Evolutionary conservation across 345 rosid species (phyloP).

Genomic region (Salix viminalis): DNA sequence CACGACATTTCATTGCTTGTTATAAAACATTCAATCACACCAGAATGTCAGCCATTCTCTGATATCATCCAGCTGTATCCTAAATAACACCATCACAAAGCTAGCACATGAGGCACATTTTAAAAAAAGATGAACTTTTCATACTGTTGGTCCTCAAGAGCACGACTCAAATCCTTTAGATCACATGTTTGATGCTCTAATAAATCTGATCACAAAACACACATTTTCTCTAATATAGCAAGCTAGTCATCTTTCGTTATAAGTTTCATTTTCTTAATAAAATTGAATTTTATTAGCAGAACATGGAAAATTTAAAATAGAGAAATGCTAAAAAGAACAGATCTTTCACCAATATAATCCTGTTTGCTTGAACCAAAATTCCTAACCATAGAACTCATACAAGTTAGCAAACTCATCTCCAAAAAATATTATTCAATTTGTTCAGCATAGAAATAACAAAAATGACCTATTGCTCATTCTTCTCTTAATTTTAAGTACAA

Average conservation of each 20-base stretch:
- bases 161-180: neutral
- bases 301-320: neutral
- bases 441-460: neutral
- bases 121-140: neutral
- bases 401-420: neutral
- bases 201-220: neutral
- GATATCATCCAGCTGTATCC: neutral
- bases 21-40: neutral
- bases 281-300: slow-evolving; percentile 4
- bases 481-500: neutral
- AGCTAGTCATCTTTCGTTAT: neutral
- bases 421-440: neutral
- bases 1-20: neutral
- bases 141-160: too few species aligned
- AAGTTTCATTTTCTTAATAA: neutral
- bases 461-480: neutral
- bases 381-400: neutral
- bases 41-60: neutral
- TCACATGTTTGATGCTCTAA: neutral
- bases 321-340: neutral
- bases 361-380: neutral
- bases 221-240: neutral
- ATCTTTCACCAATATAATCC: neutral
- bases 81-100: neutral
- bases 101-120: neutral